Percentiles rank a stretch among this genome's conserved stretches.
phyloP scores from a whole-genome alignment of 2,329 filamentous ascomycete genomes.

The Claviceps digitariae region DNA sequence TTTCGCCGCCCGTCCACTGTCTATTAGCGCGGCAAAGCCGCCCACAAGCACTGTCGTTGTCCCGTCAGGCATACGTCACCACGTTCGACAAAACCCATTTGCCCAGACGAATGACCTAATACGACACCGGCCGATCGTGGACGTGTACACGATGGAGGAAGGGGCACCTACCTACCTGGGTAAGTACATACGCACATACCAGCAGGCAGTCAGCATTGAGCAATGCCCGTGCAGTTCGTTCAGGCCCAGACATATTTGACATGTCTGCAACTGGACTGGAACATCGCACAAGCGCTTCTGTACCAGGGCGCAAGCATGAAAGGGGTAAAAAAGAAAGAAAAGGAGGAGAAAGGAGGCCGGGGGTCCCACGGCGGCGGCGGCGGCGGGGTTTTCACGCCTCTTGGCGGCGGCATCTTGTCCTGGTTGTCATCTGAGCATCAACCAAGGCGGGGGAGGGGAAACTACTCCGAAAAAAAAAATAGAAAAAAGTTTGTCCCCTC shows the following conservation, averaged over 20 bases:
- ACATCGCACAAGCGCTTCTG: not conserved
- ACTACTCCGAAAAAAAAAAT: not conserved
- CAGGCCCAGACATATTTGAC: not conserved
- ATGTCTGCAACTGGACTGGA: not conserved
- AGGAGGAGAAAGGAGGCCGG: not conserved
- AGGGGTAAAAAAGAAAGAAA: too few species aligned
- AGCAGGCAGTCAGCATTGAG: not conserved
- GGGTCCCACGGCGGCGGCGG: not conserved
- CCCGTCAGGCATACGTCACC: slow-evolving; percentile 1
- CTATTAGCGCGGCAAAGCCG: not conserved
- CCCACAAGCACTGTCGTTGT: not conserved
- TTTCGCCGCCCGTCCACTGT: not conserved
- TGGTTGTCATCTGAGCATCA: not conserved
- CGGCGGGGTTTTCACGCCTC: not conserved
- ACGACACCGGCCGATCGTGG: not conserved
- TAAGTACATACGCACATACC: not conserved
- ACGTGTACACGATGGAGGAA: not conserved
- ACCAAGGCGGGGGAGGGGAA: not conserved
- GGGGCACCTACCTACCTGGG: not conserved
- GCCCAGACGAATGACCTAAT: not conserved
- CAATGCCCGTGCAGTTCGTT: not conserved
- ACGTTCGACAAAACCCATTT: not conserved
- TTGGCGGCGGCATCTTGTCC: not conserved
- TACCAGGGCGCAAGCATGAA: not conserved
- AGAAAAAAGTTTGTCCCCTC: not conserved